Percentiles rank a stretch among this genome's conserved stretches.
Evolutionary conservation across 805 yeast species (phyloP).

Genomic region (Alloascoidea africana): DNA sequence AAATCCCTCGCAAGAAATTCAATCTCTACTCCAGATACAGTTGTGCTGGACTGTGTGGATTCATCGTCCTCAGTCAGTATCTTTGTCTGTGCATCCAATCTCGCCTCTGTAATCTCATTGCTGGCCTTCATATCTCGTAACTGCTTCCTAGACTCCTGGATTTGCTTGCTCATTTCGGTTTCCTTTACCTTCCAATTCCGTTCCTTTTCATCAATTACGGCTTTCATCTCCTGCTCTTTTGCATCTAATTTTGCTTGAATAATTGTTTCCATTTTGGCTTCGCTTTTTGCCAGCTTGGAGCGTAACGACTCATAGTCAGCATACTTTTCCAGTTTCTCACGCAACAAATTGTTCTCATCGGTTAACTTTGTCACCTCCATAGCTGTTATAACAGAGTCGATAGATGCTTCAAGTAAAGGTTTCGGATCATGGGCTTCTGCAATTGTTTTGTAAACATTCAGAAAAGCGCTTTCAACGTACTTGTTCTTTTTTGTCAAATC

Average conservation of each 20-base stretch:
- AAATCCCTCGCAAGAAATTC: conserved; percentile 63
- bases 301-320: conserved; percentile 75
- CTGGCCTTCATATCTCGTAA: conserved; percentile 50
- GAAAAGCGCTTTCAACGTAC: conserved; percentile 54
- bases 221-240: conserved; percentile 59
- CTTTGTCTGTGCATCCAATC: conserved; percentile 30
- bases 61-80: conserved; percentile 23
- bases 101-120: conserved; percentile 49
- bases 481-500: conserved; percentile 64
- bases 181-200: conserved; percentile 51
- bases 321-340: conserved; percentile 40
- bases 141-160: conserved; percentile 34
- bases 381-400: conserved; percentile 43
- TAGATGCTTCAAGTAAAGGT: conserved; percentile 57
- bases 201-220: conserved; percentile 59
- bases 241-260: conserved; percentile 41
- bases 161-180: conserved; percentile 31
- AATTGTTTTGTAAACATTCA: conserved; percentile 57
- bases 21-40: conserved; percentile 22
- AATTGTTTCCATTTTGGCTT: conserved; percentile 42
- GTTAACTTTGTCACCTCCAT: conserved; percentile 36
- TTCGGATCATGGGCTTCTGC: conserved; percentile 92
- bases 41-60: neutral
- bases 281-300: conserved; percentile 40
- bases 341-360: conserved; percentile 27